Percentiles rank a stretch among this genome's conserved stretches.
These are phyloP conservation scores for Angophora floribunda DNA, from an alignment of 345 rosid genomes.

Conservation along the genomic window DNA sequence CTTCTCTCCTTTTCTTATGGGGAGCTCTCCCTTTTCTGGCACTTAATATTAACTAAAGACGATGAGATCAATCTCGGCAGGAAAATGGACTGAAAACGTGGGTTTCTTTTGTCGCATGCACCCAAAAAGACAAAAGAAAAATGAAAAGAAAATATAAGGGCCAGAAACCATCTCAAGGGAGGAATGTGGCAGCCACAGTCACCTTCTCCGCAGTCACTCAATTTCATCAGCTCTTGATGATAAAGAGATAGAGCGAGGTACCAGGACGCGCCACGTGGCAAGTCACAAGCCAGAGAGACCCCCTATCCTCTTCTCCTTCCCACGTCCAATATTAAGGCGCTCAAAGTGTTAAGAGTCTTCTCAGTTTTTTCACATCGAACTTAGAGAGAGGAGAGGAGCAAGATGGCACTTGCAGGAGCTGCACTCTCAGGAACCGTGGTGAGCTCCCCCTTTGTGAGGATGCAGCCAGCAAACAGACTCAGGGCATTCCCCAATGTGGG, in stretches of 20 bases:
- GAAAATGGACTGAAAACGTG: not conserved
- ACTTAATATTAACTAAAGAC: not conserved
- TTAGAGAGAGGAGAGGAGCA: not conserved
- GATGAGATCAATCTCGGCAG: not conserved
- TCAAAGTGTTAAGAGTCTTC: not conserved
- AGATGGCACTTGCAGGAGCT: conserved; percentile 18
- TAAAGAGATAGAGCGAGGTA: conserved; percentile 43
- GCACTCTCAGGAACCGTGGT: conserved; percentile 49
- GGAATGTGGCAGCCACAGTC: conserved; percentile 3
- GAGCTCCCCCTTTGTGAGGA: conserved; percentile 52
- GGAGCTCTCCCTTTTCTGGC: not conserved
- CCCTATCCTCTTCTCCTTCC: not conserved
- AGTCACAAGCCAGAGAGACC: conserved; percentile 16
- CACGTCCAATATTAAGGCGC: conserved; percentile 15
- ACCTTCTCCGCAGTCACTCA: not conserved
- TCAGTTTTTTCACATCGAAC: not conserved
- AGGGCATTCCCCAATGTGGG: conserved; percentile 26
- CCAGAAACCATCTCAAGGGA: not conserved
- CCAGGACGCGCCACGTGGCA: conserved; percentile 50
- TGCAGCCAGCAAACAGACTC: conserved; percentile 27
- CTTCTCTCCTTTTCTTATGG: not conserved
- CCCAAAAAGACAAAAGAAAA: not conserved
- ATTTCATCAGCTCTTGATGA: not conserved
- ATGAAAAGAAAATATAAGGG: not conserved
- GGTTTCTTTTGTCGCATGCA: not conserved